Conservation (phyloP, 192 early-diverging fungal genomes). For the Dimargaris xerosporica region DNA sequence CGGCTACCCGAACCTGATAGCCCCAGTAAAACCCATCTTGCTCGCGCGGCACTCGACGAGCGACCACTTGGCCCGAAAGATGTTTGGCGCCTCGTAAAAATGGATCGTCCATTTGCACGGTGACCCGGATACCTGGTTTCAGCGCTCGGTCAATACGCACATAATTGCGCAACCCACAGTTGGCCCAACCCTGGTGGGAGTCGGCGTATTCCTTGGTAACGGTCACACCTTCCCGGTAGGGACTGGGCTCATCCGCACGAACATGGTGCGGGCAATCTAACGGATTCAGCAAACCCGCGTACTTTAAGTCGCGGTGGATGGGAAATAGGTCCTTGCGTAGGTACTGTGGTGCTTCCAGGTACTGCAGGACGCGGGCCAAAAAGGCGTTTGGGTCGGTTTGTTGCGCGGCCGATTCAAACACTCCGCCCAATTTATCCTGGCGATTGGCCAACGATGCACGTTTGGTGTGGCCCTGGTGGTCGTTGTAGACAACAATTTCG, state of each 20-base stretch:
- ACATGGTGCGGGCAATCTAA: constrained; percentile 54
- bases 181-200: constrained; percentile 26
- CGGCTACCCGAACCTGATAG: constrained; percentile 43
- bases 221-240: constrained; percentile 45
- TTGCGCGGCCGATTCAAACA: constrained; percentile 20
- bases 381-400: constrained; percentile 41
- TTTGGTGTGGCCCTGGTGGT: constrained; percentile 5
- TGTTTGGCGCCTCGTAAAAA: constrained; percentile 16
- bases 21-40: constrained; percentile 51
- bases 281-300: constrained; percentile 43
- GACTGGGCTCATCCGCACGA: constrained; percentile 36
- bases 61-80: constrained; percentile 36
- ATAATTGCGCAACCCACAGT: constrained; percentile 30
- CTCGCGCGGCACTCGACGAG: constrained; percentile 41
- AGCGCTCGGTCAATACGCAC: constrained; percentile 35
- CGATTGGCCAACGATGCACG: too few relatives aligned
- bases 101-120: constrained; percentile 29
- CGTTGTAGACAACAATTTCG: constrained; percentile 51
- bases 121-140: constrained; percentile 42
- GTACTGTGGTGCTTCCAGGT: constrained; percentile 55
- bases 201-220: constrained; percentile 16
- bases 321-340: constrained; percentile 49
- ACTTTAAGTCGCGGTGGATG: constrained; percentile 45
- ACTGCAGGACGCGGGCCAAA: constrained; percentile 46
- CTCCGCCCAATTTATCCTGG: constrained; percentile 6